These are phyloP conservation scores for Phoma sp. DNA, from an alignment of 2,329 filamentous ascomycete species.

Conservation along the genomic window DNA sequence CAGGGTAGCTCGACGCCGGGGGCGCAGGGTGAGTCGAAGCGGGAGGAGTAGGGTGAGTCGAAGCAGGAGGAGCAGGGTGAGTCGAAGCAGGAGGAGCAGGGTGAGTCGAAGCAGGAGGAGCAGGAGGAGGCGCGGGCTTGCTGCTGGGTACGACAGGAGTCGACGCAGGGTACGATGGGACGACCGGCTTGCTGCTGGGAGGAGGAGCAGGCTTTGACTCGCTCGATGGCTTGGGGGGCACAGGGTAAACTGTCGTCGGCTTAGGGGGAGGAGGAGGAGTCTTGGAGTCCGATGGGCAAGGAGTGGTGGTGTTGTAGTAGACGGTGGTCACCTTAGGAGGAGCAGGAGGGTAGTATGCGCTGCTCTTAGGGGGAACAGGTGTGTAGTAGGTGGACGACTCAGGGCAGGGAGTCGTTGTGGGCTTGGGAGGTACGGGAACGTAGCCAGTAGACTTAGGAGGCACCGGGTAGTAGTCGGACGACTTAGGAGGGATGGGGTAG, in stretches of 20 bases:
- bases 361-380: conserved; percentile 4
- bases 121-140: conserved; percentile 4
- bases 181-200: conserved; percentile 1
- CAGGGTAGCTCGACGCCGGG: neutral
- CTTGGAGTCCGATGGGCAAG: conserved; percentile 10
- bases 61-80: conserved; percentile 8
- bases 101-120: conserved; percentile 1
- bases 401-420: conserved; percentile 15
- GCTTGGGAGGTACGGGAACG: conserved; percentile 1
- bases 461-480: neutral
- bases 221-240: conserved; percentile 7
- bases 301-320: conserved; percentile 17
- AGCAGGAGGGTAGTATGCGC: neutral
- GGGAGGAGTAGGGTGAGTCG: neutral
- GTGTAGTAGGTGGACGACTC: conserved; percentile 3
- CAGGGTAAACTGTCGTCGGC: conserved; percentile 12
- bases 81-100: conserved; percentile 9
- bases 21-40: neutral
- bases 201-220: neutral
- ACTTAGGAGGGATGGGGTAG: too few species aligned
- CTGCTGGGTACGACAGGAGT: neutral
- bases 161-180: neutral
- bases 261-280: conserved; percentile 11
- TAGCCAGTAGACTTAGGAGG: neutral
- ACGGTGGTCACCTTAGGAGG: conserved; percentile 9